A percentile compares a stretch with the other conserved stretches of the same genome.
Conservation (phyloP, 129 eudicot genomes). For the Dittrichia graveolens region DNA sequence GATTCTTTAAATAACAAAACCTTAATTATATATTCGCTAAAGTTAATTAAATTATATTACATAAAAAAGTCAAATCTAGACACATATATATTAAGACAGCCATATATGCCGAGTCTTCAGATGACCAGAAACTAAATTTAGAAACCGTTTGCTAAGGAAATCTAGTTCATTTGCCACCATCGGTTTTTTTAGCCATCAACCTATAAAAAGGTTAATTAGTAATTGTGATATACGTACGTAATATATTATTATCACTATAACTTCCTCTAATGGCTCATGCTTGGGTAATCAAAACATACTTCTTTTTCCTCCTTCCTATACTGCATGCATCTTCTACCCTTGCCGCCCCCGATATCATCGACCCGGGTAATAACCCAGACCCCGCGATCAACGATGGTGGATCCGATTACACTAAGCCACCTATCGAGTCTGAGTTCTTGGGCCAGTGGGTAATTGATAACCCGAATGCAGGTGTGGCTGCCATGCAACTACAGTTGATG, state of each 20-base stretch:
- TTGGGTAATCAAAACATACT: background rate
- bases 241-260: background rate
- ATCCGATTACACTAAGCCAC: slow-evolving; percentile 27
- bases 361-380: background rate
- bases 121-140: slow-evolving; percentile 14
- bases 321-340: slow-evolving; percentile 19
- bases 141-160: slow-evolving; percentile 12
- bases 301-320: slow-evolving; percentile 22
- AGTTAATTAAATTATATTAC: no score
- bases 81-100: background rate
- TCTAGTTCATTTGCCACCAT: slow-evolving; percentile 8
- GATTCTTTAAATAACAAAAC: no score
- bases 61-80: background rate
- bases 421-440: slow-evolving; percentile 21
- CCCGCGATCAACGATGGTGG: slow-evolving; percentile 23
- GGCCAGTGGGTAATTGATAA: slow-evolving; percentile 50
- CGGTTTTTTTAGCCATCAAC: background rate
- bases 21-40: no score
- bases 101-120: slow-evolving; percentile 24
- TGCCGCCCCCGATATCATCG: slow-evolving; percentile 6
- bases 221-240: background rate
- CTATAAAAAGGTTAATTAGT: slow-evolving; percentile 17
- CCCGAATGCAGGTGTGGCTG: slow-evolving; percentile 63
- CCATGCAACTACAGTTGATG: slow-evolving; percentile 89
- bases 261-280: slow-evolving; percentile 19